Conservation (phyloP, 805 yeast species). For the Wickerhamomyces ciferrii region DNA sequence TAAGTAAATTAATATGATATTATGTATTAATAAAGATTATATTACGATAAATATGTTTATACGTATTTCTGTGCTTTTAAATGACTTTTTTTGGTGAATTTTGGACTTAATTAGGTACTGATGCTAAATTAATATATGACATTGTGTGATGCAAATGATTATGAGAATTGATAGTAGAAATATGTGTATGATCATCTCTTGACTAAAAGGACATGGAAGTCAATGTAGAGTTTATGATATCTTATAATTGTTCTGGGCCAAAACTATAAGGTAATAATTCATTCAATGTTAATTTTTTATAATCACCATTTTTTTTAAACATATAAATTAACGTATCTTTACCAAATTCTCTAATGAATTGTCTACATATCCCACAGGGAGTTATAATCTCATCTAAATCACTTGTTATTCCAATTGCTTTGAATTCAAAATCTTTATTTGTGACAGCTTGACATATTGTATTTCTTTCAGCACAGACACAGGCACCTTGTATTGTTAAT, state of each 20-base stretch:
- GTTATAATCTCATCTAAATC: slow-evolving; percentile 55
- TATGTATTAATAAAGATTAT: neutral
- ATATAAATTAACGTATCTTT: slow-evolving; percentile 55
- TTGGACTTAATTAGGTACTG: no score
- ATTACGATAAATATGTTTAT: no score
- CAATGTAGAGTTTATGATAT: neutral
- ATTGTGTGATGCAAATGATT: no score
- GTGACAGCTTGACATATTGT: slow-evolving; percentile 55
- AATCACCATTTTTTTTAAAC: slow-evolving; percentile 53
- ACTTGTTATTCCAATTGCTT: slow-evolving; percentile 63
- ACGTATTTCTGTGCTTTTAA: no score
- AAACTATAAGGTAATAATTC: slow-evolving; percentile 80
- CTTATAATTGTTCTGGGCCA: slow-evolving; percentile 57
- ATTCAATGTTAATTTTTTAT: slow-evolving; percentile 40
- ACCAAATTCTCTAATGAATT: slow-evolving; percentile 79
- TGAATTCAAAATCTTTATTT: slow-evolving; percentile 35
- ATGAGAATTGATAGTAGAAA: no score
- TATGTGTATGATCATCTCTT: no score
- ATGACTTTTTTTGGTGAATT: no score
- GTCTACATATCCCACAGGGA: slow-evolving; percentile 96
- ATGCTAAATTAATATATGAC: no score
- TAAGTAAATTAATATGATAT: no score
- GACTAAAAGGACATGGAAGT: no score
- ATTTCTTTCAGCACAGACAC: slow-evolving; percentile 73
- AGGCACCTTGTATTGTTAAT: slow-evolving; percentile 32